phyloP scores from a whole-genome alignment of 371 early-diverging fungal genomes.

The Rhizopus sp. region DNA sequence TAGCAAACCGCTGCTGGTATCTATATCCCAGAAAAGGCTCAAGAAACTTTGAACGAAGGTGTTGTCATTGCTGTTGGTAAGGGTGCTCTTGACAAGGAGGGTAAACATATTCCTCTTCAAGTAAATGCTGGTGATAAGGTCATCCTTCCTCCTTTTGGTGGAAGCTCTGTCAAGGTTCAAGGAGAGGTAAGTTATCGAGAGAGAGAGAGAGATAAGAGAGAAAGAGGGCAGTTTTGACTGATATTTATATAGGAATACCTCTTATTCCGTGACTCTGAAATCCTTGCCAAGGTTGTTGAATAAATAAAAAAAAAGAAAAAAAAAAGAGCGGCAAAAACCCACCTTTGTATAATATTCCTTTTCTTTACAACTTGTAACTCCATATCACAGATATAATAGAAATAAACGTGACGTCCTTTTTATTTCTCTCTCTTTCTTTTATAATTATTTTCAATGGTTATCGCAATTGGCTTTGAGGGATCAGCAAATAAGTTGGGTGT shows the following conservation, averaged over 20 bases:
- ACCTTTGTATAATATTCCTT: background rate
- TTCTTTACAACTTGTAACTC: background rate
- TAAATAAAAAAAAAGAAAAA: conserved; percentile 14
- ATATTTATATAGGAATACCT: conserved; percentile 59
- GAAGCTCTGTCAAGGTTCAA: conserved; percentile 87
- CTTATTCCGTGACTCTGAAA: conserved; percentile 87
- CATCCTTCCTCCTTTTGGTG: conserved; percentile 94
- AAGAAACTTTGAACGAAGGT: conserved; percentile 93
- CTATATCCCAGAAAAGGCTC: conserved; percentile 97
- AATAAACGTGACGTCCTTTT: conserved; percentile 5
- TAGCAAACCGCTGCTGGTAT: conserved; percentile 96
- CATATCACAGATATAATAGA: background rate
- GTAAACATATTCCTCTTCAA: conserved; percentile 77
- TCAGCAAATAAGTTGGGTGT: conserved; percentile 99
- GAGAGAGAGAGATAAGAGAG: background rate
- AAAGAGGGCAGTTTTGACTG: background rate
- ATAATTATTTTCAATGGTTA: conserved; percentile 29
- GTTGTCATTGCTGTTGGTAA: conserved; percentile 93
- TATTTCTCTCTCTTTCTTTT: conserved; percentile 3
- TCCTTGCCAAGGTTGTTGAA: conserved; percentile 87
- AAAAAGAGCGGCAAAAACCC: background rate
- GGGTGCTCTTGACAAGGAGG: conserved; percentile 87
- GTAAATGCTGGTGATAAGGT: conserved; percentile 93
- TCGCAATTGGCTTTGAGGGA: conserved; percentile 92
- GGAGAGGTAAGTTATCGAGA: conserved; percentile 60